Conservation (phyloP, 2,329 filamentous ascomycete genomes). For the Emergomyces pasteurianus region DNA sequence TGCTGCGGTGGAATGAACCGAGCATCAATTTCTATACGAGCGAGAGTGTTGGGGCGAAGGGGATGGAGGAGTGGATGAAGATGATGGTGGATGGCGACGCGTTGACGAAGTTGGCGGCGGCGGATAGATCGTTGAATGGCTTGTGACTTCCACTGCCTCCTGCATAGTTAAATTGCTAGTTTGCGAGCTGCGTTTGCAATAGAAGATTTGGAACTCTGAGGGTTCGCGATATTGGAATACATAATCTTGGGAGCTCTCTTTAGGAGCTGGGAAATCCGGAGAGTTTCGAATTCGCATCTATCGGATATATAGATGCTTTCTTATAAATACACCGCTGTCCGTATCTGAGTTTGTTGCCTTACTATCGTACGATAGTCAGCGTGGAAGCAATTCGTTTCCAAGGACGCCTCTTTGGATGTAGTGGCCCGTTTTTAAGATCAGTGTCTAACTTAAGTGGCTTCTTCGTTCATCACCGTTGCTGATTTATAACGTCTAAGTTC, state of each 20-base stretch:
- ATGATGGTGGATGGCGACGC: constrained; percentile 39
- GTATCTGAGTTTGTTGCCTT: not conserved
- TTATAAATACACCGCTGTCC: not conserved
- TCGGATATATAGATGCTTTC: not conserved
- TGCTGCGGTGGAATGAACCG: constrained; percentile 85
- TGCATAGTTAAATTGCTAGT: no score
- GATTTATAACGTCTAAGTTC: not conserved
- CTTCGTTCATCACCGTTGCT: not conserved
- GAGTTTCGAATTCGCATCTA: not conserved
- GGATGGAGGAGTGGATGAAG: constrained; percentile 38
- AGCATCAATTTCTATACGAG: constrained; percentile 71
- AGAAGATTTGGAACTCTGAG: no score
- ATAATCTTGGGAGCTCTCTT: no score
- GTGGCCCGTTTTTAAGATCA: not conserved
- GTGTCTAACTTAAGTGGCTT: not conserved
- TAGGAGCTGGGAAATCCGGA: not conserved
- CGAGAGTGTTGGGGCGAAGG: constrained; percentile 33
- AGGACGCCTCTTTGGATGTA: not conserved
- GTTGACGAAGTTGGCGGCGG: constrained; percentile 30
- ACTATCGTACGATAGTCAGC: not conserved
- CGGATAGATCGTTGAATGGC: not conserved
- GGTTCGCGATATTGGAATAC: no score
- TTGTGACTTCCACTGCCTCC: not conserved
- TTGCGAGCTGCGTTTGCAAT: no score
- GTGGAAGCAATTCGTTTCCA: not conserved